These are phyloP conservation scores for Aristolochia contorta DNA, from an alignment of 164 flowering plant species.

Conservation along the genomic window DNA sequence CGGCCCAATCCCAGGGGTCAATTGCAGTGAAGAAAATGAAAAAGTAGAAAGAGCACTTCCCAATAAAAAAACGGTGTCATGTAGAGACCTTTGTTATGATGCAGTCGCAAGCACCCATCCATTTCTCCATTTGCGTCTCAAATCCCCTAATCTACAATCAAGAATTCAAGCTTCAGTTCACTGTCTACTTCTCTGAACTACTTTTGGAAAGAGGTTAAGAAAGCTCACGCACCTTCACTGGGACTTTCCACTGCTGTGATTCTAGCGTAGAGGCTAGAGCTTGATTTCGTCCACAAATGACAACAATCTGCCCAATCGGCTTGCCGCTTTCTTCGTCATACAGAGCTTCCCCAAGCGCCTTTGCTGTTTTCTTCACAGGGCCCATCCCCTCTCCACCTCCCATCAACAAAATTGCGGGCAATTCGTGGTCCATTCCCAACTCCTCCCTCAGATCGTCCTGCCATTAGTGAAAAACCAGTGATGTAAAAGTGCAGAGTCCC, in stretches of 20 bases:
- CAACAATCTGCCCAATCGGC: conserved; percentile 73
- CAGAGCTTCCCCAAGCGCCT: conserved; percentile 71
- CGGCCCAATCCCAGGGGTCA: background rate
- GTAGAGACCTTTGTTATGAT: conserved; percentile 89
- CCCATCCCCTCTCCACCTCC: conserved; percentile 99
- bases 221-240: conserved; percentile 58
- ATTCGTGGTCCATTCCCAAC: conserved; percentile 63
- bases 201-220: background rate
- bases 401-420: conserved; percentile 93
- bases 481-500: background rate
- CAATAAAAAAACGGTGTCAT: conserved; percentile 1
- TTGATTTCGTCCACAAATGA: conserved; percentile 86
- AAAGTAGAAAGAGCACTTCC: too few relatives aligned
- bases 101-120: conserved; percentile 99
- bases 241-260: conserved; percentile 66
- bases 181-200: background rate
- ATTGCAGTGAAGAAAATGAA: too few relatives aligned
- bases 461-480: background rate
- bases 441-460: conserved; percentile 71
- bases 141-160: conserved; percentile 67
- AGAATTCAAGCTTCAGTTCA: background rate
- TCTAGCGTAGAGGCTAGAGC: conserved; percentile 46
- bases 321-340: conserved; percentile 40
- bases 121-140: conserved; percentile 91
- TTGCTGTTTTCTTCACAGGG: conserved; percentile 84